phyloP scores from a whole-genome alignment of 2,329 filamentous ascomycete genomes.

The Paracoccidioides lutzii region DNA sequence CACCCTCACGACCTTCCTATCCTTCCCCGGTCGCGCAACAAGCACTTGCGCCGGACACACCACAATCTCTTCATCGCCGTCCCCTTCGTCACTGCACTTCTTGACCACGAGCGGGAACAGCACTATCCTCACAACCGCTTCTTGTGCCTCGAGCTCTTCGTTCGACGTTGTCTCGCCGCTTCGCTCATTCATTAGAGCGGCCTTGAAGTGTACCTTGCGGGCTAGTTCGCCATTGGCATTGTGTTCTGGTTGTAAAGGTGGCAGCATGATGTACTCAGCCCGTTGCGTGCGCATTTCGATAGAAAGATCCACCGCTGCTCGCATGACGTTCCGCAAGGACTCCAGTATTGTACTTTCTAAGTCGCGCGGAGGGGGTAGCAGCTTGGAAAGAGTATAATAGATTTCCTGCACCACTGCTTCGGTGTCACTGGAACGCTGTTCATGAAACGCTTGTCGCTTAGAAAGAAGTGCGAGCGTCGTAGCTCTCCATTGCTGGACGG shows the following conservation, averaged over 20 bases:
- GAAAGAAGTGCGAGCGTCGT: constrained; percentile 84
- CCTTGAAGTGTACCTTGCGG: constrained; percentile 82
- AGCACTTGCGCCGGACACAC: constrained; percentile 92
- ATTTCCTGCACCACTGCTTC: constrained; percentile 92
- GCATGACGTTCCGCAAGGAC: constrained; percentile 76
- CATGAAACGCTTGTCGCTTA: constrained; percentile 63
- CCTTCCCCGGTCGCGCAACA: constrained; percentile 46
- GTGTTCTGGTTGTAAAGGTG: constrained; percentile 86
- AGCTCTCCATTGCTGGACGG: constrained; percentile 95
- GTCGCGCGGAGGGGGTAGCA: constrained; percentile 75
- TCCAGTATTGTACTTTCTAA: constrained; percentile 68
- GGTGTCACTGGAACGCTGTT: constrained; percentile 77
- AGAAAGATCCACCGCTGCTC: constrained; percentile 75
- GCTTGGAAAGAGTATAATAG: constrained; percentile 66
- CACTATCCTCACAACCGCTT: constrained; percentile 74
- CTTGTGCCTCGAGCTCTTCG: constrained; percentile 64
- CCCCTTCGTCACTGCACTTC: constrained; percentile 77
- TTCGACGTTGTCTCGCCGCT: constrained; percentile 58
- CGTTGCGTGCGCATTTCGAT: constrained; percentile 96
- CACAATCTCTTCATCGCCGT: constrained; percentile 87
- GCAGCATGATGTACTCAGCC: constrained; percentile 97
- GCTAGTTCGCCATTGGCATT: constrained; percentile 82
- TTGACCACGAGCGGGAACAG: constrained; percentile 95
- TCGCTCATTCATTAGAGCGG: constrained; percentile 86
- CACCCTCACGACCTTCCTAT: constrained; percentile 27